Evolutionary conservation across 2,329 filamentous ascomycete genomes (phyloP).

Genomic region (Phialophora chinensis): DNA sequence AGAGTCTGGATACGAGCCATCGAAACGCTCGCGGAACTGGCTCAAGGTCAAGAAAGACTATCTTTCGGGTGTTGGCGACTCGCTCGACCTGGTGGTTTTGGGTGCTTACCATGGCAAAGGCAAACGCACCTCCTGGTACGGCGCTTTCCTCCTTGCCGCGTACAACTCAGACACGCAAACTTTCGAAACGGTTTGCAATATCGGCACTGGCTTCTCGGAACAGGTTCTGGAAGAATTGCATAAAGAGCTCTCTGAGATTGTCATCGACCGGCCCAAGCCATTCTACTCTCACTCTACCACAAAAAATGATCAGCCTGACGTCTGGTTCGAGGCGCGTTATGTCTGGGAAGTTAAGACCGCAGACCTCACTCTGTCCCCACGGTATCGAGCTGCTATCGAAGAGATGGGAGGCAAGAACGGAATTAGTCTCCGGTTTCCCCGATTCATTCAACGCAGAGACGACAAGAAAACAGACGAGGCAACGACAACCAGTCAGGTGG

Average conservation of each 20-base stretch:
- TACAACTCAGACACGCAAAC: constrained; percentile 80
- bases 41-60: constrained; percentile 99
- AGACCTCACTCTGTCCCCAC: constrained; percentile 87
- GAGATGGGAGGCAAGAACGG: constrained; percentile 76
- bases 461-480: constrained; percentile 96
- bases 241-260: constrained; percentile 72
- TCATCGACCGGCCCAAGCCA: constrained; percentile 89
- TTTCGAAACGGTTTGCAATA: constrained; percentile 98
- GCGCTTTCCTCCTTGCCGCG: constrained; percentile 92
- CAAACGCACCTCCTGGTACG: constrained; percentile 94
- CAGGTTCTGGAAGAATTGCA: constrained; percentile 89
- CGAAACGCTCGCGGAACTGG: constrained; percentile 96
- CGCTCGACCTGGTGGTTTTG: constrained; percentile 91
- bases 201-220: constrained; percentile 95
- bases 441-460: constrained; percentile 89
- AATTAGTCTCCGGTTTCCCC: constrained; percentile 86
- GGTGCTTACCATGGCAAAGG: constrained; percentile 94
- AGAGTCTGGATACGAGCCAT: constrained; percentile 94
- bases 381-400: constrained; percentile 88
- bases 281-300: constrained; percentile 88
- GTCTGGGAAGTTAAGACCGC: constrained; percentile 99
- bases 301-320: constrained; percentile 91
- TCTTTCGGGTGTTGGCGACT: constrained; percentile 89
- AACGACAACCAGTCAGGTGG: constrained; percentile 81
- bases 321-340: constrained; percentile 93